These are phyloP conservation scores for Aspergillus quadrilineatus DNA, from an alignment of 2,329 filamentous ascomycete species.

Conservation along the genomic window DNA sequence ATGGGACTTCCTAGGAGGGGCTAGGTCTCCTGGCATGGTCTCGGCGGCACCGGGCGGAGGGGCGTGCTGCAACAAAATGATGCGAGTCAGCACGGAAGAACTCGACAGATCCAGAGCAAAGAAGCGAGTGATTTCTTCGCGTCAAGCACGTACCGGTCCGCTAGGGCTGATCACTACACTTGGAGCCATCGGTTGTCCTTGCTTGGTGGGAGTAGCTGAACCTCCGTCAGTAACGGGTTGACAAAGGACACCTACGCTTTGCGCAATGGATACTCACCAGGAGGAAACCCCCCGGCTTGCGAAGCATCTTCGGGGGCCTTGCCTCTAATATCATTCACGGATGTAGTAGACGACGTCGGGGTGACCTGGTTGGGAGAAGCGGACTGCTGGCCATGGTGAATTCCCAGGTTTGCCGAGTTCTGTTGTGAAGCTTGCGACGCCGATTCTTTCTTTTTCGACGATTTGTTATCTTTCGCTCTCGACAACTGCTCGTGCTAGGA, in stretches of 20 bases:
- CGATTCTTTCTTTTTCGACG: conserved; percentile 61
- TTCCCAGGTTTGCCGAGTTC: conserved; percentile 55
- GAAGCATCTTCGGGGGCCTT: conserved; percentile 59
- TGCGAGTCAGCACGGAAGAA: background rate
- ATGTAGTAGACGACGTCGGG: conserved; percentile 84
- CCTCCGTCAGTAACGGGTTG: conserved; percentile 49
- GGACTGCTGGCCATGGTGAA: conserved; percentile 54
- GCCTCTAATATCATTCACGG: conserved; percentile 79
- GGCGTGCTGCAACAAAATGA: conserved; percentile 63
- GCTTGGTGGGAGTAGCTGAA: conserved; percentile 61
- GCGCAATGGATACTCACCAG: conserved; percentile 41
- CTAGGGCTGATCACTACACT: conserved; percentile 95
- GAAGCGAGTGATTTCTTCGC: background rate
- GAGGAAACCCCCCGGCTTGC: conserved; percentile 30
- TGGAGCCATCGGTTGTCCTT: conserved; percentile 66
- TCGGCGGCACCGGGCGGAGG: conserved; percentile 91
- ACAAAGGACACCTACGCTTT: conserved; percentile 33
- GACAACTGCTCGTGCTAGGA: conserved; percentile 78
- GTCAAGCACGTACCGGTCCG: conserved; percentile 65
- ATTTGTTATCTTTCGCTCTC: conserved; percentile 86
- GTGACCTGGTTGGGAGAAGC: conserved; percentile 65
- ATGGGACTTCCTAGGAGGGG: conserved; percentile 90
- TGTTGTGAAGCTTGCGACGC: conserved; percentile 72
- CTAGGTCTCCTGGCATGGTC: conserved; percentile 96
- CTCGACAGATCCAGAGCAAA: background rate